Conservation (phyloP, 345 rosid genomes). For the Hibiscus tridactylites region DNA sequence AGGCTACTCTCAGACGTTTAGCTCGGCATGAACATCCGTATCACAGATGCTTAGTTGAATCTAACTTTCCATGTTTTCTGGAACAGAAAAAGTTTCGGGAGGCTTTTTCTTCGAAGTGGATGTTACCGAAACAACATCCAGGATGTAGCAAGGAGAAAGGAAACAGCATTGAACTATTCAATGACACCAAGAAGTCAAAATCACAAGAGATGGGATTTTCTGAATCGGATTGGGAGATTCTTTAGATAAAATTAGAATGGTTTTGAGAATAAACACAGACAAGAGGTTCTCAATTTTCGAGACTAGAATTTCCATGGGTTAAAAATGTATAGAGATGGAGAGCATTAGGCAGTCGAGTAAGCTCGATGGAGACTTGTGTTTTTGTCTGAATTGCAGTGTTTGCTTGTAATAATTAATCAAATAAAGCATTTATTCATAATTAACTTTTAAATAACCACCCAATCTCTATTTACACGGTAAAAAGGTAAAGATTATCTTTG, state of each 20-base stretch:
- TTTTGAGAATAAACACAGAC: not conserved
- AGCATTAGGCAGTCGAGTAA: not conserved
- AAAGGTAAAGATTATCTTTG: too few species aligned
- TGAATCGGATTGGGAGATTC: conserved; percentile 30
- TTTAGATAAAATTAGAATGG: conserved; percentile 7
- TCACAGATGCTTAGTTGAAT: not conserved
- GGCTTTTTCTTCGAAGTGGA: not conserved
- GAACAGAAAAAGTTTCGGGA: conserved; percentile 5
- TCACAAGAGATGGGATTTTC: conserved; percentile 2
- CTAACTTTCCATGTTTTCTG: not conserved
- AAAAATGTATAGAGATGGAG: not conserved
- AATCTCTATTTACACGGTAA: too few species aligned
- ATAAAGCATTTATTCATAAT: too few species aligned
- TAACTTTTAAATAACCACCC: too few species aligned
- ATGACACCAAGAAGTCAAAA: not conserved
- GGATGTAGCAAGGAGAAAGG: not conserved
- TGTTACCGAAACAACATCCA: not conserved
- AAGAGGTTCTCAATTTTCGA: not conserved
- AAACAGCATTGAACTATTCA: not conserved
- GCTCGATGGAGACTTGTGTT: not conserved
- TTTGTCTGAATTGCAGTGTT: not conserved
- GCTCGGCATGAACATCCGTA: not conserved
- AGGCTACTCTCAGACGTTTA: not conserved
- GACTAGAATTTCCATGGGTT: not conserved
- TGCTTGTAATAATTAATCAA: not conserved